Base-by-base conservation (phyloP, 805 yeast genomes). In the Ogataea paradorogensis region DNA sequence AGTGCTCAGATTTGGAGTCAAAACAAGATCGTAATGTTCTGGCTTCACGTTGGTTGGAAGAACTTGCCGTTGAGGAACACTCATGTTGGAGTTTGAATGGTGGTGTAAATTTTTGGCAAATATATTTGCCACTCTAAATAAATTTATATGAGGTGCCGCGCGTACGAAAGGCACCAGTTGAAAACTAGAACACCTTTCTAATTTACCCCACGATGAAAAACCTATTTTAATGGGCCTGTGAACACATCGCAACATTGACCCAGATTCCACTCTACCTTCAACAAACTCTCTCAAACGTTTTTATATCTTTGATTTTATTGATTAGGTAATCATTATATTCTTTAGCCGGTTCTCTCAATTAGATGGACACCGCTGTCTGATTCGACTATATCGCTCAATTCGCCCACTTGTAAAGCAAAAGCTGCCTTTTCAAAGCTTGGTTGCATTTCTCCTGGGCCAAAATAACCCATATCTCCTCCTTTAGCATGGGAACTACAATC, bases 381-480 rank as follows among this genome's bases (percentile, higher is more conserved):
- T 64, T 89, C 97, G 11, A 93, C 84, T 20, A 89, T 76, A 30
- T 78, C 84, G 55, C 93, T 82, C 31, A 84, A 61, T 58, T 90
- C 93, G 15, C 96, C 96, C 15, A 88, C 81, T 48, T 85, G 78
- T 49, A 93, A 68, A 4, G 66, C 80, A 60, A 84, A 91, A 1
- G 96, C 82, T 2, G 93, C 95, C 44, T 80, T 80, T 63, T 93
- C 99, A 57, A 93, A 93, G 43, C 83, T 67, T 25, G 96, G 96
- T 63, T 93, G 98, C 99, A 93, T 93, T 53, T 83, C 89, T 27
- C 96, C 96, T 45, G 73, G 79, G 16, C 84, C 87, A 58, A 93
- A 93, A 56, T 67, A 79, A 0, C 99, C 98, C 53, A 93, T 70
- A 61, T 93, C 99, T 32, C 99, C 99, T 15, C 89, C 88, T 55